Evolutionary conservation across 768 basidiomycete species (phyloP), one percentile per base, ranked within the genome.

Genomic region (Suillus clintonianus): DNA sequence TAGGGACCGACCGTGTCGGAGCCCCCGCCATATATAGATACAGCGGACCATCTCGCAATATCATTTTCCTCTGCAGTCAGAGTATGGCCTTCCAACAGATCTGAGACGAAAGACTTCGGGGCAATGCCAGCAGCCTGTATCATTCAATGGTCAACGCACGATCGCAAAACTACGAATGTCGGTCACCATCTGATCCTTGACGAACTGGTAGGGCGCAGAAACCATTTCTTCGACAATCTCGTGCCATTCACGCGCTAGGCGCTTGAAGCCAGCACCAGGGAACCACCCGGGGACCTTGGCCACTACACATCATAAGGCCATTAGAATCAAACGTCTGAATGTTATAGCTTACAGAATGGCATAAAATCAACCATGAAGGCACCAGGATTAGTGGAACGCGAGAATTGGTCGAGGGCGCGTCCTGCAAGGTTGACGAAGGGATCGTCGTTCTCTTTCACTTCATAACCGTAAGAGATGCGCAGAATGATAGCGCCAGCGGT

Each of bases 31-130:
- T 75, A 75, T 64, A 75, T 50, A 2, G 74, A 75, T 59, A 74
- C 75, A n/a, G 75, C 80, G 43, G 87, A 85, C 86, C 89, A 89
- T 71, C 88, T 90, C 63, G 91, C 78, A 64, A 81, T 75, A 15
- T 75, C 75, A 63, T 89, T 87, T 63, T 89, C 86, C 63, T 88
- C 85, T 4, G 76, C 72, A 54, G 75, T 82, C 36, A 86, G 69
- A 11, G 77, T 73, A 68, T 82, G 84, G 27, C 76, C 79, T 67
- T 89, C 82, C 32, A 90, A 80, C 62, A 87, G 72, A 32, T 80
- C 78, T 27, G 87, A 87, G 1, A 85, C 83, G 70, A 87, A 89
- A 8, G 88, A 90, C 17, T 66, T 59, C 4, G 75, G 51, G 2
- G 74, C 75, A 27, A 64, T 82, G n/a, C 89, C 88, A 61, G 84